A percentile compares a stretch with the other conserved stretches of the same genome.
Evolutionary conservation across 192 early-diverging fungal genomes (phyloP).

Genomic region (Paraglomus occultum): DNA sequence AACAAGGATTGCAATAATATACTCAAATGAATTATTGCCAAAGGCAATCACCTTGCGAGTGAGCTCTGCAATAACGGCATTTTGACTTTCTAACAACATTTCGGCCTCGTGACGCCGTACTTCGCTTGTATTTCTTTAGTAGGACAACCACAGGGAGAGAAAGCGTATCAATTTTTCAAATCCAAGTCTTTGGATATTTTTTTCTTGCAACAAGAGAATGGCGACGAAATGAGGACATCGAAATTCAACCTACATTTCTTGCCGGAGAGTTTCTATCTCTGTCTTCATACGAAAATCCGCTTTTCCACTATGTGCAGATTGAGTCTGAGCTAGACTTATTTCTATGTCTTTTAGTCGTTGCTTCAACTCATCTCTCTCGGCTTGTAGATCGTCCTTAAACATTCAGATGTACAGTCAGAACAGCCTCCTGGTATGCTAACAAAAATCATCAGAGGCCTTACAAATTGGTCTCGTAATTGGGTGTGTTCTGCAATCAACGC

Average conservation of each 20-base stretch:
- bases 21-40: not conserved
- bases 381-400: constrained; percentile 70
- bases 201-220: not conserved
- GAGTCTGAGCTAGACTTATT: constrained; percentile 51
- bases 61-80: constrained; percentile 62
- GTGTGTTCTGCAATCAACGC: constrained; percentile 52
- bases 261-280: constrained; percentile 85
- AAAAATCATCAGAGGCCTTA: constrained; percentile 23
- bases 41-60: constrained; percentile 48
- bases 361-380: constrained; percentile 71
- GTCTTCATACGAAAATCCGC: constrained; percentile 80
- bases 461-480: constrained; percentile 41
- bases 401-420: not conserved
- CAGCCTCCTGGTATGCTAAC: no score
- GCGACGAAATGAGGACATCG: not conserved
- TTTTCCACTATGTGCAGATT: constrained; percentile 71
- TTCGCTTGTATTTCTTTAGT: constrained; percentile 73
- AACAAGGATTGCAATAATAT: not conserved
- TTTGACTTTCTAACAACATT: constrained; percentile 57
- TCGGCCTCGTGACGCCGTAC: constrained; percentile 69
- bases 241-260: constrained; percentile 65
- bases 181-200: no score
- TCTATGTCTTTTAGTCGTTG: constrained; percentile 78
- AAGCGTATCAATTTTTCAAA: no score
- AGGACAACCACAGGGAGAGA: not conserved